These are phyloP conservation scores for Ophiostoma sp. DNA, from an alignment of 2,329 filamentous ascomycete species.

Conservation along the genomic window DNA sequence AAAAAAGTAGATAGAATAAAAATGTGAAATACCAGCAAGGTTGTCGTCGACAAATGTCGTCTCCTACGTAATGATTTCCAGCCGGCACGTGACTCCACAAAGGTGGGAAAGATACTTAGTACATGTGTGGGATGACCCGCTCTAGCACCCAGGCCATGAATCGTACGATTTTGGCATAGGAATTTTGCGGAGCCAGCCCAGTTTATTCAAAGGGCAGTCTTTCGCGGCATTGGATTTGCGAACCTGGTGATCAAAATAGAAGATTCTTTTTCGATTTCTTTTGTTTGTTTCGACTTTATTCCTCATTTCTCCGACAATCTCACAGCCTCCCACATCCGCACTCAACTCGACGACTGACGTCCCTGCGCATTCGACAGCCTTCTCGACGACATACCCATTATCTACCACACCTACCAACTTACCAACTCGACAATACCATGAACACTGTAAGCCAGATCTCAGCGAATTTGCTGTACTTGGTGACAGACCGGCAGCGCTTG, in stretches of 20 bases:
- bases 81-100: conserved; percentile 4
- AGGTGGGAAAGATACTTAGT: no score
- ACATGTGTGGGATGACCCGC: background rate
- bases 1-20: background rate
- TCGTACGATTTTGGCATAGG: conserved; percentile 18
- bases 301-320: conserved; percentile 10
- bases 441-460: conserved; percentile 23
- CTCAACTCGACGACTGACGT: background rate
- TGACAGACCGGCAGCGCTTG: background rate
- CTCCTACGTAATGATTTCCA: background rate
- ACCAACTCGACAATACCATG: conserved; percentile 19
- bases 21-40: background rate
- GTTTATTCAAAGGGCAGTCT: background rate
- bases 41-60: background rate
- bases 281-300: background rate
- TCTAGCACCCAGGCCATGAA: conserved; percentile 3
- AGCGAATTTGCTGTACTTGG: background rate
- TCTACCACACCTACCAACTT: background rate
- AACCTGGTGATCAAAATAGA: background rate
- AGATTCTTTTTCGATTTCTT: background rate
- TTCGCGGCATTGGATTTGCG: background rate
- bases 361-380: background rate
- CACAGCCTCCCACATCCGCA: background rate
- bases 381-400: background rate
- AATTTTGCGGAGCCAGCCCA: conserved; percentile 14